Evolutionary conservation across 192 early-diverging fungal genomes (phyloP), one percentile per base, ranked within the genome.

Genomic region (Podila verticillata): DNA sequence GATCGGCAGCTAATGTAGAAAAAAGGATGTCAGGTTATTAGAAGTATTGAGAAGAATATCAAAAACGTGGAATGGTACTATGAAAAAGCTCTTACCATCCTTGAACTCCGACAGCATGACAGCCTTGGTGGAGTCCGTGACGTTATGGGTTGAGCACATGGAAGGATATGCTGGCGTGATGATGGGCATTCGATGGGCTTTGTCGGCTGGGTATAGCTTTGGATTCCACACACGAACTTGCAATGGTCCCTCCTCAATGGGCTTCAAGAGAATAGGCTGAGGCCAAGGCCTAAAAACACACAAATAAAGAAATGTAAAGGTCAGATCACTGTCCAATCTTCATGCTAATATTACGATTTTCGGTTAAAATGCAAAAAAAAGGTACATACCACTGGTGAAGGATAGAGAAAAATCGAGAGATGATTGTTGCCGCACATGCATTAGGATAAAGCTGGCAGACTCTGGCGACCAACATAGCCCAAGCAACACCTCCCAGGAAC

Each of bases 81-180:
- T 48, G 44, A 8, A 48, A 0, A 12, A 15, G 19, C 35, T 26
- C 51, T 58, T 72, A 82, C 84, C 84, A 48, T 92, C 88, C 70
- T 91, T 88, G 65, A 97, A 94, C 85, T 99, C 98, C 19, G 88
- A 82, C 15, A 89, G 90, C 66, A 96, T 98, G 19, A 99, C 91
- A 5, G 68, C 72, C 28, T 91, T 89, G 0, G 98, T 98, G 5
- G 95, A 97, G 61, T 86, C 72, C 2, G 94, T 96, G 15, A 99
- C 97, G 73, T 98, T 99, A 83, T 98, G 97, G 4, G 98, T 99
- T 5, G 96, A 90, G 81, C 97, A 98, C 96, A 97, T 98, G 28
- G 95, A 96, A 31, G 98, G 98, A 69, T 99, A 99, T 4, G 98
- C 96, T 6, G 98, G 98, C 12, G 98, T 99, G 72, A 99, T 99